Conservation (phyloP, 805 yeast species). For the Ogataea neopini region DNA sequence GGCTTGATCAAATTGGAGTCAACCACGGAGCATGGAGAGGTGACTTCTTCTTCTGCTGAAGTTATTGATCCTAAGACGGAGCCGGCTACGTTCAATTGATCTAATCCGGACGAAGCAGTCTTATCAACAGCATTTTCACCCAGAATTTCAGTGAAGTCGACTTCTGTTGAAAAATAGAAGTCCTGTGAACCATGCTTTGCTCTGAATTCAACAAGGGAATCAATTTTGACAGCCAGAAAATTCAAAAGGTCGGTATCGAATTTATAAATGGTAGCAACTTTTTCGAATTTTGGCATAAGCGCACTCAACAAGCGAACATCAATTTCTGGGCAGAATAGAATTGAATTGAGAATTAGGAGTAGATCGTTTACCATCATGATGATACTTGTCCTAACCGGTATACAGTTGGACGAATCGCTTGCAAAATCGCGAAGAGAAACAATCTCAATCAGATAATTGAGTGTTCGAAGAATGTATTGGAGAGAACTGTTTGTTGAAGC, state of each 20-base stretch:
- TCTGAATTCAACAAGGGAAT: slow-evolving; percentile 9
- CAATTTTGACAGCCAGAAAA: slow-evolving; percentile 9
- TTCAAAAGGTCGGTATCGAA: slow-evolving; percentile 7
- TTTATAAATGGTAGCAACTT: slow-evolving; percentile 8
- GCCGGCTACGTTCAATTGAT: neutral
- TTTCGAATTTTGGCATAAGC: slow-evolving; percentile 16
- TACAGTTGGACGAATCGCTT: neutral
- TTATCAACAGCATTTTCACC: neutral
- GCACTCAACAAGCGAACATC: slow-evolving; percentile 8
- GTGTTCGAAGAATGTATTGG: slow-evolving; percentile 12
- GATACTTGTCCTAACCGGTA: slow-evolving; percentile 11
- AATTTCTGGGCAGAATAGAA: slow-evolving; percentile 11
- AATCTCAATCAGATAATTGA: slow-evolving; percentile 16
- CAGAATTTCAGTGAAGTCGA: neutral
- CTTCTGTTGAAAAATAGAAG: slow-evolving; percentile 9
- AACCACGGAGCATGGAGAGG: neutral
- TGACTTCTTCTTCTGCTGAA: neutral
- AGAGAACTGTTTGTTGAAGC: slow-evolving; percentile 13
- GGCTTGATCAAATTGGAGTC: neutral
- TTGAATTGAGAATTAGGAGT: slow-evolving; percentile 14
- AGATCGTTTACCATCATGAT: slow-evolving; percentile 16
- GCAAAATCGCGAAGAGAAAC: slow-evolving; percentile 5
- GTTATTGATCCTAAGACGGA: neutral
- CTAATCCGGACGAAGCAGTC: neutral
- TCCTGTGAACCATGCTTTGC: neutral